Base-by-base conservation (phyloP, 208 protist species). In the Dictyostelium gargantuum region DNA sequence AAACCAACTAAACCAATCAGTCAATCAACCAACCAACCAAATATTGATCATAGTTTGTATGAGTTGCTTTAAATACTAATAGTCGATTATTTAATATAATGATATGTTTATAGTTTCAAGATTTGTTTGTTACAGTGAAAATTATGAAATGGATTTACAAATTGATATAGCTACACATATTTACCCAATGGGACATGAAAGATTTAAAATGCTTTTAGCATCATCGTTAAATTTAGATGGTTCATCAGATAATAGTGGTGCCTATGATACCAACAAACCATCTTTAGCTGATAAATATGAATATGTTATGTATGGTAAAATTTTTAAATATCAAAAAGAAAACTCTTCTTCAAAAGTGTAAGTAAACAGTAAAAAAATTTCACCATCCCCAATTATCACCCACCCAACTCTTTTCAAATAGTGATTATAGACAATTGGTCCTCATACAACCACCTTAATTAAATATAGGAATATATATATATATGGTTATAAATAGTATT, bases 221-320 rank as follows among this genome's bases (percentile, higher is more conserved):
- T 98, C 96, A 81, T 98, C 97, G 23, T 94, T 99, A 26, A 97
- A 98, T 72, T 92, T 98, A 1, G 96, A 97, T 44, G 98, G 97
- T 52, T 54, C 70, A 76, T 68, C 85, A 40, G 94, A 96, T 46
- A 81, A 79, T 11, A 38, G 38, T 46, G 61, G 61, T 70, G 13
- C 29, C 19, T 92, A 93, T 32, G 79, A 92, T 38, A 58, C 42
- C 38, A 80, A 73, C 46, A 85, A 74, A 75, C 94, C 97, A 72
- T 98, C 97, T 58, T 95, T 98, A 1, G 93, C 98, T 35, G 98
- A 99, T 91, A 95, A 99, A 79, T 99, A 98, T 92, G 98, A 99
- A 89, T 99, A 99, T 94, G 99, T 99, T 66, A 99, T 99, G 98
- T 98, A 99, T 93, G 98, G 99, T 32, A 97, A 97, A 70, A 97